These are phyloP conservation scores for Phialemonium atrogriseum DNA, from an alignment of 2,329 filamentous ascomycete species.

Conservation along the genomic window DNA sequence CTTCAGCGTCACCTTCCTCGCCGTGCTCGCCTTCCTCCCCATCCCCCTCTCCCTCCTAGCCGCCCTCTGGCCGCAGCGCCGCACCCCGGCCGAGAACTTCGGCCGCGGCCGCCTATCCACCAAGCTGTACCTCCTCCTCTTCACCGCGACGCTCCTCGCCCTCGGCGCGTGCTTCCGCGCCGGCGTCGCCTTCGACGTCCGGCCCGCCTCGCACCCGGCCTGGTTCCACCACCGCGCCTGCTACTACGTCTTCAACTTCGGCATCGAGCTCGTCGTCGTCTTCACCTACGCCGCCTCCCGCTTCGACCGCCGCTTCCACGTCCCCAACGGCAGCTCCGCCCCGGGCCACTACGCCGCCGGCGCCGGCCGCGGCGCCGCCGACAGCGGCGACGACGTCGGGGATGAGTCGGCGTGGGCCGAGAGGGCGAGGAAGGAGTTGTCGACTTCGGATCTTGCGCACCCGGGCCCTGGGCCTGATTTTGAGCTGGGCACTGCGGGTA, in stretches of 20 bases:
- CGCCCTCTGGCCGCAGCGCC: conserved; percentile 36
- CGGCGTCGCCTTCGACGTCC: conserved; percentile 46
- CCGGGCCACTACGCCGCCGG: conserved; percentile 39
- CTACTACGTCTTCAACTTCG: conserved; percentile 77
- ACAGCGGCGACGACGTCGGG: background rate
- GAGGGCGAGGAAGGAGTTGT: conserved; percentile 4
- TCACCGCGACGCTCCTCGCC: conserved; percentile 50
- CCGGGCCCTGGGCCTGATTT: no score
- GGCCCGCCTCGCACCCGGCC: conserved; percentile 44
- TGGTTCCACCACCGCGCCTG: conserved; percentile 64
- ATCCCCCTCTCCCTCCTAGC: conserved; percentile 44
- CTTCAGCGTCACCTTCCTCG: conserved; percentile 52
- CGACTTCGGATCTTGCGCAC: no score
- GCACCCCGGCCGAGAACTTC: conserved; percentile 44
- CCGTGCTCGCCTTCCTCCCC: conserved; percentile 58
- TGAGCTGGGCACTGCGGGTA: no score
- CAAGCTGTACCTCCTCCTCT: conserved; percentile 58
- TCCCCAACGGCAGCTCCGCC: conserved; percentile 60
- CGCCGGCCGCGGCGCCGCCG: background rate
- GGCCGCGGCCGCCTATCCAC: conserved; percentile 58
- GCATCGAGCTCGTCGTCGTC: conserved; percentile 63
- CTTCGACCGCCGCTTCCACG: conserved; percentile 67
- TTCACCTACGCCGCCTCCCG: conserved; percentile 57
- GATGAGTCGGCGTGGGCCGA: conserved; percentile 1
- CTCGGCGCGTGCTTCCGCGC: conserved; percentile 64